Evolutionary conservation across 108 stramenopile genomes (phyloP), one percentile per base, ranked within the genome.

Genomic region (Parietichytrium sp.): DNA sequence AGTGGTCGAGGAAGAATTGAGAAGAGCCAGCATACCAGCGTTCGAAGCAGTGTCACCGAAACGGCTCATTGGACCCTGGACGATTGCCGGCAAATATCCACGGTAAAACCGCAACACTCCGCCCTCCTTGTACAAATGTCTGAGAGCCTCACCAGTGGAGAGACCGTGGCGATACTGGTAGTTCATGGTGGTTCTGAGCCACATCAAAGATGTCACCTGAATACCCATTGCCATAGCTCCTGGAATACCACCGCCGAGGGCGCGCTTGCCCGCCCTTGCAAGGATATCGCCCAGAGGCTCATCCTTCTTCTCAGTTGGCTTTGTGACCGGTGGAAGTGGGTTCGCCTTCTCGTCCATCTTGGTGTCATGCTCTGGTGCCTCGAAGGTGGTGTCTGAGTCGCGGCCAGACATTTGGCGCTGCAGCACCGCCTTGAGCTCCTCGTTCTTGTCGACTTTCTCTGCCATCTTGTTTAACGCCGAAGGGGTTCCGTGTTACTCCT

Each of bases 1-100:
- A 78, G 52, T 72, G 36, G 55, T 81, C 38, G 38, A 54, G 10
- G 50, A 29, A 4, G 79, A 81, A 88, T 92, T 82, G 83, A 98
- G 61, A 48, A 93, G 61, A 0, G 95, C 93, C 82, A 98, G 79
- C 54, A 95, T 89, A 12, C 96, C 93, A 1, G 96, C 96, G 82
- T 98, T 98, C 87, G 95, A 95, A 4, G 96, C 96, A 20, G 98
- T 98, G 85, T 98, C 98, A 38, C 98, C 98, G 87, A 98, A 98
- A 12, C 98, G 93, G 53, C 88, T 89, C 7, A 97, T 80, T 3
- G 98, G 98, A 0, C 95, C 96, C 80, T 96, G 94, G 47, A 95
- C 54, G 30, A 98, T 85, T 25, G 96, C 96, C 27, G 95, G 94
- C 18, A 91, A 54, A 27, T 97, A 87, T 42, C 98, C 98, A 7